Base-by-base conservation (phyloP, 2,329 filamentous ascomycete species). In the Trichoderma lentiforme region DNA sequence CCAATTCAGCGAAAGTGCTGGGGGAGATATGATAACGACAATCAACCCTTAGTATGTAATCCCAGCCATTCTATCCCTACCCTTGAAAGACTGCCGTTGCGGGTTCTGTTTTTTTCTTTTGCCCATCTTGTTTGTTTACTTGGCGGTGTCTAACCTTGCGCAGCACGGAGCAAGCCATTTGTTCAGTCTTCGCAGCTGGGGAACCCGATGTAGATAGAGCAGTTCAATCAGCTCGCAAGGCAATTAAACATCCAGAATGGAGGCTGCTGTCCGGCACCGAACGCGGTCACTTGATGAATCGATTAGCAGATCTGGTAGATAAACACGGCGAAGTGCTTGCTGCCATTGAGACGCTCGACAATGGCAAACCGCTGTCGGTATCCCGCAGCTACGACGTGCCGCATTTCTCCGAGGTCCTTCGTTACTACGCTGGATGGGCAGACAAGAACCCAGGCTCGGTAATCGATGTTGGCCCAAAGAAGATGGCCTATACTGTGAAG, bases 371-470 rank as follows among this genome's bases (percentile, higher is more conserved):
- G 4, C 93, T 92, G 80, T 81, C 84, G 3, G 88, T 90, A 18
- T 87, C 91, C 1, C 82, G 91, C n/a, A 85, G 84, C 56, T 89
- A 89, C 67, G 91, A 94, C 79, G 81, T 94, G 9, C 77, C 80
- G 26, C 83, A 86, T 71, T 79, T 84, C 32, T 75, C 81, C 34
- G 79, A 81, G 30, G 81, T 91, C 14, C 83, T 90, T 69, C 90
- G 89, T 76, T 95, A 95, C 82, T 95, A 95, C 77, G 92, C 90
- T 57, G 93, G 93, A 71, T 95, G 88, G 80, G 91, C 92, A 60
- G 93, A 95, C 83, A 95, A 95, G 84, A 90, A 92, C 73, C 90
- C 91, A 73, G 92, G 93, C 36, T 89, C 93, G 78, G 91, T 91
- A n/a, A 93, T 95, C 75, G 90, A 92, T 75, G 91, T 91, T 11